Percentiles rank a stretch among this genome's conserved stretches.
phyloP scores from a whole-genome alignment of 768 basidiomycete species.

The Cyclocybe aegerita region DNA sequence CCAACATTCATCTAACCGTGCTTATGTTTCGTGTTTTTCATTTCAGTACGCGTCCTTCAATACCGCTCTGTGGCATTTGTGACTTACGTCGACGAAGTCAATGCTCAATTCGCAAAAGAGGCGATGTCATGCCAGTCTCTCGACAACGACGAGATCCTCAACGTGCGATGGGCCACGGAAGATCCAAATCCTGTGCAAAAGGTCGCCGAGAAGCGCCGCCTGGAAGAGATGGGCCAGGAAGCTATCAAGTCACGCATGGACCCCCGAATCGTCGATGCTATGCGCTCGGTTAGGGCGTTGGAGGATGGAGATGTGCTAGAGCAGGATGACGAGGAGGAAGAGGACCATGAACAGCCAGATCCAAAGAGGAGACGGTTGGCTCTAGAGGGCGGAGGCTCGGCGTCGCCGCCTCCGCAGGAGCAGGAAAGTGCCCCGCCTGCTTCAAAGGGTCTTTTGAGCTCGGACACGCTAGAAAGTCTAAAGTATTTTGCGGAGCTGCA shows the following conservation, averaged over 20 bases:
- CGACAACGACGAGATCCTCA: slow-evolving; percentile 96
- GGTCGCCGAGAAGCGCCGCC: slow-evolving; percentile 76
- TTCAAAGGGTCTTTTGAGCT: slow-evolving; percentile 65
- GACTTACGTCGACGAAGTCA: slow-evolving; percentile 82
- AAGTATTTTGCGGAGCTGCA: slow-evolving; percentile 90
- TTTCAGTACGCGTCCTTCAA: slow-evolving; percentile 82
- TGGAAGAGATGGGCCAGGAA: slow-evolving; percentile 84
- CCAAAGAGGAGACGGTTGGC: slow-evolving; percentile 33
- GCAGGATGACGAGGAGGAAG: slow-evolving; percentile 35
- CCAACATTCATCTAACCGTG: neutral
- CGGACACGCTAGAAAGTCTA: slow-evolving; percentile 86
- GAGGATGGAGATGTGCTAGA: slow-evolving; percentile 73
- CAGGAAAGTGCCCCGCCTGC: slow-evolving; percentile 31
- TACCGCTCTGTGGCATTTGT: slow-evolving; percentile 97
- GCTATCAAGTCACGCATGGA: slow-evolving; percentile 87
- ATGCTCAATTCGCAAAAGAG: slow-evolving; percentile 96
- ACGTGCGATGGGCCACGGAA: slow-evolving; percentile 98
- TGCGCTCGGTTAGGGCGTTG: slow-evolving; percentile 80
- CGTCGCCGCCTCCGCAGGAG: slow-evolving; percentile 18
- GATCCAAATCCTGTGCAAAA: slow-evolving; percentile 95
- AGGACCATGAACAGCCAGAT: slow-evolving; percentile 30
- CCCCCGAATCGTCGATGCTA: slow-evolving; percentile 85
- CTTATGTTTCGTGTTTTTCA: neutral
- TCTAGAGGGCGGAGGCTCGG: slow-evolving; percentile 25
- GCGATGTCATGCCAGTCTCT: slow-evolving; percentile 98